phyloP scores from a whole-genome alignment of 306 rosid species.

The Cucurbita moschata region DNA sequence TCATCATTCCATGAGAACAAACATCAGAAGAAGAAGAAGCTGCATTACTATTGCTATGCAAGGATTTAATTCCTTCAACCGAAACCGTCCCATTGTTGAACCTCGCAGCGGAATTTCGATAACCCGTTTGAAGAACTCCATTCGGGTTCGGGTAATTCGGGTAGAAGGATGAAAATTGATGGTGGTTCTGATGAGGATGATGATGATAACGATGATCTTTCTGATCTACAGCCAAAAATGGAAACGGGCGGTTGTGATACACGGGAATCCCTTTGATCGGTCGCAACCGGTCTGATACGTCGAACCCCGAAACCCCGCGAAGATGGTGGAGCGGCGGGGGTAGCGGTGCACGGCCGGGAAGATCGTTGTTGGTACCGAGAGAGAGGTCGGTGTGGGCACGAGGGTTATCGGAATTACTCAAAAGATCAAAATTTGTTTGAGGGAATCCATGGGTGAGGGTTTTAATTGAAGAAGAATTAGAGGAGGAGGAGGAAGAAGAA shows the following conservation, averaged over 20 bases:
- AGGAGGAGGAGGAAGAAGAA: constrained; percentile 1
- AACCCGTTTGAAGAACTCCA: constrained; percentile 4
- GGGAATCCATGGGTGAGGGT: constrained; percentile 1
- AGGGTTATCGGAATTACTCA: constrained; percentile 3
- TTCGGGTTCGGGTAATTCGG: constrained; percentile 19
- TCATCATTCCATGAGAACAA: constrained; percentile 38
- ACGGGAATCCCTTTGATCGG: constrained; percentile 89
- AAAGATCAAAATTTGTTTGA: constrained; percentile 10
- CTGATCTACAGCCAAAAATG: constrained; percentile 42
- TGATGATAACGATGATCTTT: constrained; percentile 17
- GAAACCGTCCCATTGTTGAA: constrained; percentile 22
- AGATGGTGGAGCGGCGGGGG: constrained; percentile 5
- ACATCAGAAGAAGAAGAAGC: neutral
- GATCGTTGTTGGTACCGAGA: constrained; percentile 30
- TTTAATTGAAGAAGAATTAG: constrained; percentile 10
- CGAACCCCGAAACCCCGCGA: constrained; percentile 38
- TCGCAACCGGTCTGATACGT: constrained; percentile 33
- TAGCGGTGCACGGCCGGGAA: neutral
- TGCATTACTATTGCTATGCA: constrained; percentile 2
- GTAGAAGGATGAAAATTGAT: constrained; percentile 19
- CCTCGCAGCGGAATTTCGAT: constrained; percentile 1
- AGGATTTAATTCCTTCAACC: constrained; percentile 23
- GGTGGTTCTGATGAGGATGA: constrained; percentile 13
- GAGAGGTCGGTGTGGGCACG: constrained; percentile 64
- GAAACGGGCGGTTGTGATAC: constrained; percentile 71